Evolutionary conservation across 768 basidiomycete species (phyloP), one percentile per base, ranked within the genome.

Genomic region (Russula sp.): DNA sequence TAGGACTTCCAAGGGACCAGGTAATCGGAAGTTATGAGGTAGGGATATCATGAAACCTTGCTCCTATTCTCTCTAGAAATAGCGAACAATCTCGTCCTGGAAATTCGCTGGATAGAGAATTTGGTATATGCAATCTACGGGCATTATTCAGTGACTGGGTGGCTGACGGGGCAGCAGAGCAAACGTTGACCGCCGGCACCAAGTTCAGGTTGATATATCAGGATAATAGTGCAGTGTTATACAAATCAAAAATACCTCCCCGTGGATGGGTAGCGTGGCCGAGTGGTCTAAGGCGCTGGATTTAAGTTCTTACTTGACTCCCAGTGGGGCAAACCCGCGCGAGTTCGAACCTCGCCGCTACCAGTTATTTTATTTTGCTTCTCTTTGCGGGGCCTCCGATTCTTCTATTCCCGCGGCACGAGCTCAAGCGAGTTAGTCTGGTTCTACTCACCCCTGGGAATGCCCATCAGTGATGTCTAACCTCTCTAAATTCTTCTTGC

Each of bases 271-370:
- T 78, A 83, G 82, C 81, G 83, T 88, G 87, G 84, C 86, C 86
- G 87, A 88, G 87, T 86, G 87, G 86, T 87, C 85, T 87, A 88
- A 88, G 87, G 87, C 84, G 87, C 88, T 86, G 86, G 87, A 86
- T 87, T 88, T 88, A 89, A 88, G 87, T 66, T 58, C 34, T 36
- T 32, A 10, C 68, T 73, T 85, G 86, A 83, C 80, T 88, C 85
- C 86, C 85, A 86, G 87, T 87, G 86, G 85, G 83, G 84, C 42
- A 79, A 83, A 79, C 78, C 85, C 86, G 86, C 87, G 87, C 85
- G 87, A 88, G 87, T 89, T 88, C 86, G 87, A 88, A 86, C 84
- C 87, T 88, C 87, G 85, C 87, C 83, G 84, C 83, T 84, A 84
- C 85, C 86, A 87, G 20, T 3, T 16, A 6, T 50, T 0, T 9